Conservation (phyloP, 768 basidiomycete genomes). For the Suillus americanus region DNA sequence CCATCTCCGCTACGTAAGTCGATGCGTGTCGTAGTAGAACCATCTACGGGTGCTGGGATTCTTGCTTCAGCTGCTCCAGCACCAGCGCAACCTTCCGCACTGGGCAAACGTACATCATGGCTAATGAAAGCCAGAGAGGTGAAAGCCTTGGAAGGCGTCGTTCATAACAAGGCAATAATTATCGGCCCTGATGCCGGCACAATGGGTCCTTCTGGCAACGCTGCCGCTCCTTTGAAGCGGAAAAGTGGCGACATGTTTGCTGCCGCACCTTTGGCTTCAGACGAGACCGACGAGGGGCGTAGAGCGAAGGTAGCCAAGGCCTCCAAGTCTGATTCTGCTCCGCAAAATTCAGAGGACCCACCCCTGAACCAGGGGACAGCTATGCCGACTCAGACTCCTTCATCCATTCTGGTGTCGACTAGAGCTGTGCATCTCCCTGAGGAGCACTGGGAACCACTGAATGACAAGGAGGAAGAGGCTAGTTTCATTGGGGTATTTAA, state of each 20-base stretch:
- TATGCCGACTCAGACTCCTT: background rate
- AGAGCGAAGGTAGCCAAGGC: constrained; percentile 51
- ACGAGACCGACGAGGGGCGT: constrained; percentile 41
- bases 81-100: constrained; percentile 29
- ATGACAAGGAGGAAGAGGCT: constrained; percentile 30
- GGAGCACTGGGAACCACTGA: constrained; percentile 10
- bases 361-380: constrained; percentile 7
- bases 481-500: constrained; percentile 68
- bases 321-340: constrained; percentile 33
- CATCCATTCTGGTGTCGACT: background rate
- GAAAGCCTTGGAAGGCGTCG: constrained; percentile 61
- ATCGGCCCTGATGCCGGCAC: constrained; percentile 5
- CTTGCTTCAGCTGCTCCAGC: constrained; percentile 37
- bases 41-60: constrained; percentile 31
- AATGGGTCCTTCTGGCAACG: constrained; percentile 8
- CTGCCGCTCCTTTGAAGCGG: constrained; percentile 43
- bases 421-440: constrained; percentile 17
- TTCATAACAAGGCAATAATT: constrained; percentile 30
- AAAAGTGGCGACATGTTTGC: constrained; percentile 59
- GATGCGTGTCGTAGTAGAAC: constrained; percentile 49
- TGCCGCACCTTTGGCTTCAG: constrained; percentile 12
- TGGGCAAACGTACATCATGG: constrained; percentile 78
- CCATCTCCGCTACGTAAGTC: constrained; percentile 73
- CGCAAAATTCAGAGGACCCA: constrained; percentile 16
- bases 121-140: constrained; percentile 73